Base-by-base conservation (phyloP, 331 rosid genomes). In the Pyrus hybrid region DNA sequence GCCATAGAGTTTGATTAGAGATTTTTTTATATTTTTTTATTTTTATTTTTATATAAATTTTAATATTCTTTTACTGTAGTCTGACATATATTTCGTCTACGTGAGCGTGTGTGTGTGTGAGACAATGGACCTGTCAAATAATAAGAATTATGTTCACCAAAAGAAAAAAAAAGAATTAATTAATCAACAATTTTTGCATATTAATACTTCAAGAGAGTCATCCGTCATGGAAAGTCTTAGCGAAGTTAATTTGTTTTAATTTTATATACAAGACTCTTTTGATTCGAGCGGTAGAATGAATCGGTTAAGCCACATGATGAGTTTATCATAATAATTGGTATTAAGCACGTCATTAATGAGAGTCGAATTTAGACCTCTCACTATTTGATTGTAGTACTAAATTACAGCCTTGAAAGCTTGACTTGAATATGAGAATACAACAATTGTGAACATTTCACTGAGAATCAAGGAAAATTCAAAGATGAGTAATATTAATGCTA, bases 281-380 rank as follows among this genome's bases (percentile, higher is more conserved):
- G 56, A 3, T 49, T 16, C 7, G 56, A 16, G 3, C 20, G 8
- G n/a, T 16, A 1, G 8, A 49, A 49, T 0, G 56, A 16, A 2
- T 49, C 9, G 2, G 8, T 49, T 16, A 49, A 49, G 3, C 8
- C n/a, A 49, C n/a, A 16, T 5, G 17, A 49, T 49, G 56, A 5
- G n/a, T 16, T 5, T 5, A 16, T 17, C 1, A 49, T 2, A 35
- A 8, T 8, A 35, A 35, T 35, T 35, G 3, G 12, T 35, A 35
- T 35, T 8, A 1, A 35, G 12, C 0, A 0, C 12, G 0, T 35
- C 4, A 35, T 35, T 35, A 35, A 8, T 1, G 1, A 6, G 1
- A 49, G 9, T 49, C 0, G 0, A 49, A 49, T 17, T 0, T 16
- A 49, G 9, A 49, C 43, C 4, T 49, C 17, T 49, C 20, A 16